These are phyloP conservation scores for Fermentozyma sake DNA, from an alignment of 1,139 yeast genomes.

Conservation along the genomic window DNA sequence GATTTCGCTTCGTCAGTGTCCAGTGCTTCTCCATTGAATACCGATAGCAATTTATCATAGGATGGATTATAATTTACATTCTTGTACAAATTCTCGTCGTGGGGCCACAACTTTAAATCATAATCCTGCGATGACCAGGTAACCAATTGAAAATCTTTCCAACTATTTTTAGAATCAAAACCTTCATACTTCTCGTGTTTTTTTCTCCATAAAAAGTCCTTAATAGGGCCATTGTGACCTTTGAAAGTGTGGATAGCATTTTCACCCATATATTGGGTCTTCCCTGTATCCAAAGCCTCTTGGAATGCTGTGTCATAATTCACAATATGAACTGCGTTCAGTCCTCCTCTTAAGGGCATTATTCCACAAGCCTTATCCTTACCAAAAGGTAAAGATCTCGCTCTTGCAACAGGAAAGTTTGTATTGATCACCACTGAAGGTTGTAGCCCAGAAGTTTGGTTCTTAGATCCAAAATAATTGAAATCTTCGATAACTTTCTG, in stretches of 20 bases:
- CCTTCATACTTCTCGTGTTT: conserved; percentile 38
- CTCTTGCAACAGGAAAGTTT: conserved; percentile 83
- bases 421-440: conserved; percentile 65
- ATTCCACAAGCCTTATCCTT: conserved; percentile 70
- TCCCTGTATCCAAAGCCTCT: conserved; percentile 20
- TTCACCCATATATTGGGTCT: conserved; percentile 24
- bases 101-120: conserved; percentile 81
- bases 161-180: conserved; percentile 46
- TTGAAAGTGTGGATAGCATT: conserved; percentile 58
- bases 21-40: conserved; percentile 15
- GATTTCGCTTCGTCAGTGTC: conserved; percentile 11
- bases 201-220: conserved; percentile 84
- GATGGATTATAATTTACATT: conserved; percentile 52
- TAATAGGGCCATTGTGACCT: conserved; percentile 82
- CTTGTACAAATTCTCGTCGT: conserved; percentile 54
- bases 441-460: conserved; percentile 10
- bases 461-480: conserved; percentile 20
- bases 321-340: conserved; percentile 65
- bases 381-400: conserved; percentile 87
- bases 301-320: conserved; percentile 50
- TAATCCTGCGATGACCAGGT: conserved; percentile 88
- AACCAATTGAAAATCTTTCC: conserved; percentile 81
- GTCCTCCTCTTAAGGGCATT: conserved; percentile 88
- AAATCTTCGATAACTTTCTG: conserved; percentile 10
- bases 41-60: conserved; percentile 25